Conservation (phyloP, 495 filamentous ascomycete genomes). For the Daldinia concentrica region DNA sequence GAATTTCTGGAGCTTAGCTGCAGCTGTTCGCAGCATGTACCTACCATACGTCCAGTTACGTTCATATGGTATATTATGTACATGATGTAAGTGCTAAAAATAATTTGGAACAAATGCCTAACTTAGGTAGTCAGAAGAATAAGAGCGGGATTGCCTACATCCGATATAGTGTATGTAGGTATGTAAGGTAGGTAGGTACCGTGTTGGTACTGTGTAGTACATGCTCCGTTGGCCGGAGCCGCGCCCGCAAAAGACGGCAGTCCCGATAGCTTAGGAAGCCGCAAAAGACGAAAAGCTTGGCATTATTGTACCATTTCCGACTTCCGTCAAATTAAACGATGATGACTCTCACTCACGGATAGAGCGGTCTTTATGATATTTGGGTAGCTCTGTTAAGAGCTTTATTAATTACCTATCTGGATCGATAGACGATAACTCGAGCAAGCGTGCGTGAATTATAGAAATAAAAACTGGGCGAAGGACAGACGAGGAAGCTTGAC, state of each 20-base stretch:
- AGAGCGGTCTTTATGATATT: neutral
- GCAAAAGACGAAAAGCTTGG: conserved; percentile 41
- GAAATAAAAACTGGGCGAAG: neutral
- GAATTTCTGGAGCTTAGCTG: conserved; percentile 12
- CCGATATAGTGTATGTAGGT: too few species aligned
- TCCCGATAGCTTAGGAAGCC: conserved; percentile 18
- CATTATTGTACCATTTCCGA: conserved; percentile 37
- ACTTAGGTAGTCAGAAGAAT: neutral
- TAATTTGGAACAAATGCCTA: too few species aligned
- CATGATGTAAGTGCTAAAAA: conserved; percentile 4
- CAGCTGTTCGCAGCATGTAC: neutral
- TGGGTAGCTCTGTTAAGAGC: neutral
- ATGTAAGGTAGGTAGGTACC: neutral
- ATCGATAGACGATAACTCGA: neutral
- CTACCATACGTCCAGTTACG: neutral
- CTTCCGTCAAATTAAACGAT: conserved; percentile 3
- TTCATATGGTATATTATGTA: too few species aligned
- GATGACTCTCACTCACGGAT: neutral
- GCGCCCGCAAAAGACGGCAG: conserved; percentile 22
- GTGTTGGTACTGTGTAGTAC: conserved; percentile 12
- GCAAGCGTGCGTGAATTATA: neutral
- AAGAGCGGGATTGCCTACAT: neutral
- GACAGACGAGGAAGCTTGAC: neutral
- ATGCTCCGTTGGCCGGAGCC: conserved; percentile 35
- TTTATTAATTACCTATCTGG: neutral